Evolutionary conservation across 1,284 basidiomycete genomes (phyloP).

Genomic region (Ustilago shanxiensis): DNA sequence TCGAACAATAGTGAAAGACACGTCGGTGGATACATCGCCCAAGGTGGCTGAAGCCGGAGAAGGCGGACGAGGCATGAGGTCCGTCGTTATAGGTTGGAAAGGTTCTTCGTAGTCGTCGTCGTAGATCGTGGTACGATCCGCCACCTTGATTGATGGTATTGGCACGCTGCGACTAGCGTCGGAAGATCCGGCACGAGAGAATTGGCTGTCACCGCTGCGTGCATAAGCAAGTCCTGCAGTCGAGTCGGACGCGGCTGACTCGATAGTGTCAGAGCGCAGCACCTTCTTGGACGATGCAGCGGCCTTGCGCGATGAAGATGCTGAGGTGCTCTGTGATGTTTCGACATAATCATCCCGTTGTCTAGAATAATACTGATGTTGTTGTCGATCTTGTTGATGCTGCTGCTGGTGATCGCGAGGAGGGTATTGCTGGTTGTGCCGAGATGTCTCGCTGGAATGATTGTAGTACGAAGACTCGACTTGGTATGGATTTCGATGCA

Average conservation of each 20-base stretch:
- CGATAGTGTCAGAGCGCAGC: constrained; percentile 18
- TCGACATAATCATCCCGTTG: not conserved
- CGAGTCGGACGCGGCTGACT: constrained; percentile 25
- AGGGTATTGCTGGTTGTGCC: not conserved
- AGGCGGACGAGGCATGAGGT: constrained; percentile 10
- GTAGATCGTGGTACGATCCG: constrained; percentile 41
- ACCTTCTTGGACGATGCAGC: not conserved
- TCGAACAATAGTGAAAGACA: constrained; percentile 30
- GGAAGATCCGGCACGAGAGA: not conserved
- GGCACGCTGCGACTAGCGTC: not conserved
- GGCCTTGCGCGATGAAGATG: not conserved
- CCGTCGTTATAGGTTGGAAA: not conserved
- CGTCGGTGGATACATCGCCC: constrained; percentile 15
- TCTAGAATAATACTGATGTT: too few species aligned
- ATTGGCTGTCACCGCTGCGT: constrained; percentile 27
- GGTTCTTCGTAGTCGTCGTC: constrained; percentile 52
- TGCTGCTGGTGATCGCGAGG: not conserved
- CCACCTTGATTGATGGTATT: constrained; percentile 7
- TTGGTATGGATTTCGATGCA: not conserved
- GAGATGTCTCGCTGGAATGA: not conserved
- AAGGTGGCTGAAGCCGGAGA: constrained; percentile 19
- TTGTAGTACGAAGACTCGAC: not conserved
- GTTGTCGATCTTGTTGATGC: not conserved
- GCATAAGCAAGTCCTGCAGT: constrained; percentile 26
- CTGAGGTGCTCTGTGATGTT: not conserved